A percentile compares a stretch with the other conserved stretches of the same genome.
Conservation (phyloP, 2,329 filamentous ascomycete genomes). For the Claviceps sp. region DNA sequence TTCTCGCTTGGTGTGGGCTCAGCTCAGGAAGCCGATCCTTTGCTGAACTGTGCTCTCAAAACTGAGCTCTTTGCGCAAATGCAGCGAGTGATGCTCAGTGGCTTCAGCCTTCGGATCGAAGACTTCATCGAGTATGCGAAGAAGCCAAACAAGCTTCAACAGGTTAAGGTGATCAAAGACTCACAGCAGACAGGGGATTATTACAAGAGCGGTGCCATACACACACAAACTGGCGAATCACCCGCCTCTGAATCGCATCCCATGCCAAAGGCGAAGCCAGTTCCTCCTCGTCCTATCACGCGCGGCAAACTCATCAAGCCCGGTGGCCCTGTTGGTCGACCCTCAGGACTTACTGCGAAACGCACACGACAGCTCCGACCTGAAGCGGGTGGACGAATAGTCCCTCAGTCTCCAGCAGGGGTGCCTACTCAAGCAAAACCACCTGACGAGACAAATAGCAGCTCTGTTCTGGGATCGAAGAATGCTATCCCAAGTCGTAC, state of each 20-base stretch:
- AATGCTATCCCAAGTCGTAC: constrained; percentile 34
- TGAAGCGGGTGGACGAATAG: constrained; percentile 19
- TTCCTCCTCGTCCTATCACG: constrained; percentile 81
- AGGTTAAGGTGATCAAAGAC: constrained; percentile 85
- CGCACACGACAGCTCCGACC: constrained; percentile 32
- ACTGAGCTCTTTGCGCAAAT: constrained; percentile 95
- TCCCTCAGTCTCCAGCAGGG: constrained; percentile 22
- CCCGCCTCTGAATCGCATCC: constrained; percentile 70
- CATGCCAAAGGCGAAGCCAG: constrained; percentile 75
- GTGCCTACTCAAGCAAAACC: constrained; percentile 5
- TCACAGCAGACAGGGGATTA: constrained; percentile 62
- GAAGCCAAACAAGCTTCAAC: constrained; percentile 85
- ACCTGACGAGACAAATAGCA: background rate
- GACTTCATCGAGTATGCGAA: constrained; percentile 90
- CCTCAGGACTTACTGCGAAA: constrained; percentile 52
- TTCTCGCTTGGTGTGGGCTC: constrained; percentile 87
- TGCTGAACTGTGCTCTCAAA: constrained; percentile 88
- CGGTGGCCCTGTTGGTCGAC: constrained; percentile 71
- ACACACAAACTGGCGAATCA: constrained; percentile 73
- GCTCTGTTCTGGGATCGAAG: constrained; percentile 6
- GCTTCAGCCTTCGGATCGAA: constrained; percentile 70
- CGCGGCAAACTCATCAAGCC: constrained; percentile 85
- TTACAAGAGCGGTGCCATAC: constrained; percentile 89
- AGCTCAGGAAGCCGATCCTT: constrained; percentile 81
- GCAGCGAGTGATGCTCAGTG: constrained; percentile 63